phyloP scores from a whole-genome alignment of 2,329 filamentous ascomycete genomes.

The Ceratocystis cacaofunesta region DNA sequence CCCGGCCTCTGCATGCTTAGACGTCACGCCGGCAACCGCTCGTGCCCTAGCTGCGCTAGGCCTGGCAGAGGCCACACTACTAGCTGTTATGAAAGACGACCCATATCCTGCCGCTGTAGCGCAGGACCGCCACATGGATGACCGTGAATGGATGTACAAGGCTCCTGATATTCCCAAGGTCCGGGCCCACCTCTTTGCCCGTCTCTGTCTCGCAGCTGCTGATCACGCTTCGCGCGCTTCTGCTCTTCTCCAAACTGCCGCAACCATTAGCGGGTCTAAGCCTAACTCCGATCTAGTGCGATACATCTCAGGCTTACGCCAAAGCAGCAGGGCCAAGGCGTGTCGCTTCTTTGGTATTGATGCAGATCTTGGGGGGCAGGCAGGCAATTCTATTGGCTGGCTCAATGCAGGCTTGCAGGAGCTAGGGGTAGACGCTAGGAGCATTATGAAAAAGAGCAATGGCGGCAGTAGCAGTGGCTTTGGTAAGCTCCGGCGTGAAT shows the following conservation, averaged over 20 bases:
- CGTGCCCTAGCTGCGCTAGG: constrained; percentile 50
- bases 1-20: constrained; percentile 31
- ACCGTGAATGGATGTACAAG: constrained; percentile 94
- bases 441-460: constrained; percentile 34
- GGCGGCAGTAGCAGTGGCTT: constrained; percentile 33
- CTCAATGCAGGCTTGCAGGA: constrained; percentile 61
- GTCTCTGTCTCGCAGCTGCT: constrained; percentile 72
- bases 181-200: constrained; percentile 71
- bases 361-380: constrained; percentile 66
- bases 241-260: constrained; percentile 32
- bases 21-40: constrained; percentile 38
- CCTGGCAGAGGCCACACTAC: constrained; percentile 74
- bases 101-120: constrained; percentile 74
- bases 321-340: constrained; percentile 66
- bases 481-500: constrained; percentile 55
- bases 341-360: constrained; percentile 86
- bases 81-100: constrained; percentile 87
- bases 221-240: constrained; percentile 70
- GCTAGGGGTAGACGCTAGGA: constrained; percentile 44
- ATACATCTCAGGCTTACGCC: constrained; percentile 62
- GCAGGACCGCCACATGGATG: constrained; percentile 65
- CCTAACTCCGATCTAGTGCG: constrained; percentile 51
- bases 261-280: constrained; percentile 24
- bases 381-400: constrained; percentile 78
- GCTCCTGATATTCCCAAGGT: constrained; percentile 78